phyloP scores from a whole-genome alignment of 495 filamentous ascomycete genomes.

The Jackrogersella multiformis region DNA sequence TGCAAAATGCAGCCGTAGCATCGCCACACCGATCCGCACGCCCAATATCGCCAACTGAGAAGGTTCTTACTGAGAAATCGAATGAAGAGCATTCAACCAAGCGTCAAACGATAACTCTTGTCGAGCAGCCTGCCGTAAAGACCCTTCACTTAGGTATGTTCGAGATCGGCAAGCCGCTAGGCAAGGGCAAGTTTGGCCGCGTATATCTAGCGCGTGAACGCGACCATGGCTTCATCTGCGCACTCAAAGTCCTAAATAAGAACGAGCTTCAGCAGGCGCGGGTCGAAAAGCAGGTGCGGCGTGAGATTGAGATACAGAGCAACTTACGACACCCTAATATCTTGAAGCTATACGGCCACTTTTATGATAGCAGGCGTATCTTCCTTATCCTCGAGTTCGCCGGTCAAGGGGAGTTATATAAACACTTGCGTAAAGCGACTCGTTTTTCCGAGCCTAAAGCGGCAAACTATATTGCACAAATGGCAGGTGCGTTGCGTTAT shows the following conservation, averaged over 20 bases:
- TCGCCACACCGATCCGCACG: not conserved
- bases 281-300: slow-evolving; percentile 14
- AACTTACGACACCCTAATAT: slow-evolving; percentile 23
- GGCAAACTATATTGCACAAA: slow-evolving; percentile 15
- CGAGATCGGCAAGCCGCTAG: slow-evolving; percentile 29
- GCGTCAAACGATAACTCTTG: not conserved
- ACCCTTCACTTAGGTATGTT: slow-evolving; percentile 20
- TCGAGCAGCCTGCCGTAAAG: not conserved
- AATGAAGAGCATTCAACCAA: not conserved
- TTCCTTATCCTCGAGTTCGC: slow-evolving; percentile 30
- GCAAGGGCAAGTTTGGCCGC: slow-evolving; percentile 29
- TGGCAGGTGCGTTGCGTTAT: slow-evolving; percentile 63
- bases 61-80: not conserved
- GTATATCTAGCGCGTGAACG: slow-evolving; percentile 29
- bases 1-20: not conserved
- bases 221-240: slow-evolving; percentile 22
- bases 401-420: slow-evolving; percentile 17
- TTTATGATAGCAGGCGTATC: slow-evolving; percentile 22
- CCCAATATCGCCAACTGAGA: not conserved
- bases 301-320: slow-evolving; percentile 36
- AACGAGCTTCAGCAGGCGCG: not conserved
- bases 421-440: not conserved
- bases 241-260: slow-evolving; percentile 31
- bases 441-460: slow-evolving; percentile 1
- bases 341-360: slow-evolving; percentile 22